Conservation (phyloP, 208 protist genomes). For the Leishmania lainsoni region DNA sequence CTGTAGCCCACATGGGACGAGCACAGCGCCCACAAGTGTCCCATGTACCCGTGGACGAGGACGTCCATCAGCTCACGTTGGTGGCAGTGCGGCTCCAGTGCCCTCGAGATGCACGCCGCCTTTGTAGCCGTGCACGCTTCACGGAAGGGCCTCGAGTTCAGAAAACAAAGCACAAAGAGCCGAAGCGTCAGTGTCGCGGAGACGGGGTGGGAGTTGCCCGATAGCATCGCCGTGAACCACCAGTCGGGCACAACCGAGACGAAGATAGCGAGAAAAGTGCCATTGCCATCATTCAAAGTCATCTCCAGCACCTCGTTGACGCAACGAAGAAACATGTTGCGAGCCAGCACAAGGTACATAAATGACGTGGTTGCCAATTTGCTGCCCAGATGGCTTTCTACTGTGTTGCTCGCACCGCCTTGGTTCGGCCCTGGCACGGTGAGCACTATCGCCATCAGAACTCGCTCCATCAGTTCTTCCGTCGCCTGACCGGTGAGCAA, state of each 20-base stretch:
- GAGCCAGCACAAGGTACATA: constrained; percentile 48
- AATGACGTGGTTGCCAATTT: constrained; percentile 38
- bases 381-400: constrained; percentile 44
- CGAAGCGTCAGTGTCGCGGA: constrained; percentile 51
- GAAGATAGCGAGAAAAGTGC: constrained; percentile 29
- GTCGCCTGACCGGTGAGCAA: constrained; percentile 28
- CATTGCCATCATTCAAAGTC: constrained; percentile 16
- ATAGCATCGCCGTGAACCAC: constrained; percentile 61
- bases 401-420: constrained; percentile 8
- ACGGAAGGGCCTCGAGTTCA: constrained; percentile 42
- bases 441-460: constrained; percentile 43
- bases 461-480: constrained; percentile 40
- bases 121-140: constrained; percentile 20
- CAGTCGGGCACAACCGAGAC: constrained; percentile 40
- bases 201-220: constrained; percentile 46
- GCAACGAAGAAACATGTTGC: constrained; percentile 54
- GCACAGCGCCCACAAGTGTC: constrained; percentile 33
- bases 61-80: constrained; percentile 55
- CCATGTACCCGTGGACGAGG: constrained; percentile 50
- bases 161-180: constrained; percentile 61
- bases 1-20: constrained; percentile 23
- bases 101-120: constrained; percentile 31
- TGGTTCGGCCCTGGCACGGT: constrained; percentile 36
- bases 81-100: constrained; percentile 51
- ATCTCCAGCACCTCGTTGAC: constrained; percentile 47